Conservation (phyloP, 164 flowering plant genomes). For the Magnolia changhungtana region DNA sequence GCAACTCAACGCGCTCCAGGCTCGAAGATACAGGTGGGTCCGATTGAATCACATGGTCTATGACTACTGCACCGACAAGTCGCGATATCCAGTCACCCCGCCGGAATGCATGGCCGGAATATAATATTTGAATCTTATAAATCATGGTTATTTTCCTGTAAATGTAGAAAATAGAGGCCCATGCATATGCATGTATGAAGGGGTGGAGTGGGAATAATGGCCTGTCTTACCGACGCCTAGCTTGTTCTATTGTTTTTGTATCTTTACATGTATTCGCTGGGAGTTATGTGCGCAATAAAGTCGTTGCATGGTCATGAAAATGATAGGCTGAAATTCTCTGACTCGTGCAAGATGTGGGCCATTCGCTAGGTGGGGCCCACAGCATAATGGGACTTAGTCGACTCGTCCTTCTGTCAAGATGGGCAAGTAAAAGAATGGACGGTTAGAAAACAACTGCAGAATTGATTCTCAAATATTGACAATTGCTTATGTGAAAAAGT, state of each 20-base stretch:
- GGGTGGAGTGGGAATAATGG: neutral
- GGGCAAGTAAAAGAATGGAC: too few species aligned
- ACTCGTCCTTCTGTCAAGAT: too few species aligned
- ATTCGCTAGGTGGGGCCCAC: too few species aligned
- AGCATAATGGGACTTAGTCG: too few species aligned
- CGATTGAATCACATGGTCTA: constrained; percentile 80
- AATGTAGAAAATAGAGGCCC: neutral
- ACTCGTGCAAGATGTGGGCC: too few species aligned
- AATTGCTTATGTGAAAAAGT: too few species aligned
- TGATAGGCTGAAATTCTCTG: too few species aligned
- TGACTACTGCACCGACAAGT: constrained; percentile 79
- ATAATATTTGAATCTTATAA: constrained; percentile 11
- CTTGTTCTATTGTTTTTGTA: neutral
- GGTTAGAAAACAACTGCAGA: too few species aligned
- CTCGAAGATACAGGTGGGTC: constrained; percentile 71
- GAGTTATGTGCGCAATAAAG: neutral
- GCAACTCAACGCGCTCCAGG: constrained; percentile 42
- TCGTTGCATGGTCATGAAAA: neutral
- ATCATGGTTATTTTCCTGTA: neutral
- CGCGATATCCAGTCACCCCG: constrained; percentile 65
- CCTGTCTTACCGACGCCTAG: neutral
- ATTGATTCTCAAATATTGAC: too few species aligned
- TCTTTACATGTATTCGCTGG: neutral
- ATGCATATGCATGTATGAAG: neutral
- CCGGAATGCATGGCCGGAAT: constrained; percentile 79